Percentiles rank a stretch among this genome's conserved stretches.
These are phyloP conservation scores for Colletotrichum tamarilloi DNA, from an alignment of 2,329 filamentous ascomycete species.

Conservation along the genomic window DNA sequence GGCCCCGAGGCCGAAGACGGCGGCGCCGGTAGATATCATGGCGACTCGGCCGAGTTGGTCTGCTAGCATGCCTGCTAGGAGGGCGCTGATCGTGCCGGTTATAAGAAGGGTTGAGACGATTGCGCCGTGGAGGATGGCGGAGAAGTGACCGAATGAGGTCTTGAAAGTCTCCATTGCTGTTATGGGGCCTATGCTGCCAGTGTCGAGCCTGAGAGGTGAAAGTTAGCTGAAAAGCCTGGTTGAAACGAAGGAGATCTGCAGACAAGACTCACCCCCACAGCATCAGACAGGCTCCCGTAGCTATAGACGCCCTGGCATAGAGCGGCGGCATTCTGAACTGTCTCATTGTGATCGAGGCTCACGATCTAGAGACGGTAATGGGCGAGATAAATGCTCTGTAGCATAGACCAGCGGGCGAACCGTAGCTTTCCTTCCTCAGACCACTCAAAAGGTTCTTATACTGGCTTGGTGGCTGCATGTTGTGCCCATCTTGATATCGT, in stretches of 20 bases:
- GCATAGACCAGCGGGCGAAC: too few relatives aligned
- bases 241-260: background rate
- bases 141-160: conserved; percentile 60
- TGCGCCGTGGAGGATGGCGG: conserved; percentile 66
- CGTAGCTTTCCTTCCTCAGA: too few relatives aligned
- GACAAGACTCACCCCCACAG: conserved; percentile 6
- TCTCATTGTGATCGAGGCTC: background rate
- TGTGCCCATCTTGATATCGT: too few relatives aligned
- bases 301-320: conserved; percentile 16
- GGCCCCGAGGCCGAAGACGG: conserved; percentile 63
- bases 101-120: conserved; percentile 70
- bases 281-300: background rate
- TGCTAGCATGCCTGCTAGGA: conserved; percentile 66
- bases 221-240: background rate
- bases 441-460: too few relatives aligned
- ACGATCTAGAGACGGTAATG: background rate
- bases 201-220: conserved; percentile 39
- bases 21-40: conserved; percentile 61
- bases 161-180: conserved; percentile 67
- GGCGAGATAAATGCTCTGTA: background rate
- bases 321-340: conserved; percentile 6
- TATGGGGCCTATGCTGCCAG: conserved; percentile 69
- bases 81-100: conserved; percentile 67
- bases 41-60: conserved; percentile 64
- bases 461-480: too few relatives aligned